These are phyloP conservation scores for Albifimbria verrucaria DNA, from an alignment of 2,329 filamentous ascomycete species.

Conservation along the genomic window DNA sequence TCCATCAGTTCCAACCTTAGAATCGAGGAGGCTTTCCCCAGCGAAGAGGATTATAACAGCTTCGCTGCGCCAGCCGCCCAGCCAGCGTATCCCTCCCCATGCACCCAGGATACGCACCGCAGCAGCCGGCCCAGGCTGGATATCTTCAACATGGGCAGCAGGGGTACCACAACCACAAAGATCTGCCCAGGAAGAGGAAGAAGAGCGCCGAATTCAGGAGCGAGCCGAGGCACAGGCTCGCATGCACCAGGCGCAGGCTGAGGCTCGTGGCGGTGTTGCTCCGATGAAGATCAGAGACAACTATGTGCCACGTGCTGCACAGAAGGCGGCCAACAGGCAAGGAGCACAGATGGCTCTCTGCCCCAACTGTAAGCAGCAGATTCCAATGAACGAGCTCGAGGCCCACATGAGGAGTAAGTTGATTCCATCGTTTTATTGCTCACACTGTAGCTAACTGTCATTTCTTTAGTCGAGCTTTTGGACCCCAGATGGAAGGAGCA, in stretches of 20 bases:
- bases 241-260: conserved; percentile 74
- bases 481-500: conserved; percentile 97
- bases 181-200: conserved; percentile 56
- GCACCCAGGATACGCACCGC: conserved; percentile 39
- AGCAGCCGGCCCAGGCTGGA: no score
- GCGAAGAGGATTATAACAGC: conserved; percentile 61
- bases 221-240: conserved; percentile 57
- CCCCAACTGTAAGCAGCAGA: conserved; percentile 89
- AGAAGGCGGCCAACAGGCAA: conserved; percentile 64
- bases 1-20: conserved; percentile 78
- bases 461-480: conserved; percentile 75
- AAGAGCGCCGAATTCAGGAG: conserved; percentile 61
- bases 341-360: conserved; percentile 70
- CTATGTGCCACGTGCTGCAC: conserved; percentile 82
- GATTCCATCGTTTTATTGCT: background rate
- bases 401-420: conserved; percentile 82
- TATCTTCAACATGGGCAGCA: no score
- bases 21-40: conserved; percentile 94
- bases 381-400: conserved; percentile 82
- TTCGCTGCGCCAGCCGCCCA: conserved; percentile 33
- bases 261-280: conserved; percentile 63
- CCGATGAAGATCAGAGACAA: conserved; percentile 91
- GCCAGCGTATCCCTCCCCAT: conserved; percentile 40
- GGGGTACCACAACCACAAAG: conserved; percentile 30
- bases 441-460: conserved; percentile 27